Percentiles rank a stretch among this genome's conserved stretches.
Conservation (phyloP, 768 basidiomycete genomes). For the Gelatoporia subvermispora region DNA sequence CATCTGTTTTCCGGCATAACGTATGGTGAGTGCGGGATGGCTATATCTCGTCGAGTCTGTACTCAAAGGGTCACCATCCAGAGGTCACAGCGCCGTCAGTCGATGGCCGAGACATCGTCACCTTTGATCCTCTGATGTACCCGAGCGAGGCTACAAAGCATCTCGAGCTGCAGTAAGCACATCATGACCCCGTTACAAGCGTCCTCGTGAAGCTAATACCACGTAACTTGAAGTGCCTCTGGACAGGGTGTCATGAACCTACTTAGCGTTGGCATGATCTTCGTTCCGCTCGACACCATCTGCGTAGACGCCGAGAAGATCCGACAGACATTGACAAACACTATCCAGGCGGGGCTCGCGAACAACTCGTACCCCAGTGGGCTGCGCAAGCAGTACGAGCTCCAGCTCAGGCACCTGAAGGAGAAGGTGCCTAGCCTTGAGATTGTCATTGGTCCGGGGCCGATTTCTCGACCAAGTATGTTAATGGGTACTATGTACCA, state of each 20-base stretch:
- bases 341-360: conserved; percentile 15
- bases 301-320: not conserved
- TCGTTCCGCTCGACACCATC: conserved; percentile 1
- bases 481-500: not conserved
- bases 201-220: not conserved
- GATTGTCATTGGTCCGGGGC: conserved; percentile 5
- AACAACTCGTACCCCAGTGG: conserved; percentile 1
- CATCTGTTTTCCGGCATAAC: conserved; percentile 6
- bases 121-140: conserved; percentile 14
- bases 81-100: conserved; percentile 9
- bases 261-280: conserved; percentile 1
- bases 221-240: not conserved
- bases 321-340: not conserved
- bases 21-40: conserved; percentile 1
- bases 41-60: not conserved
- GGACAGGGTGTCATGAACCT: conserved; percentile 7
- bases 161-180: conserved; percentile 15
- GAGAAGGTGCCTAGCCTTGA: conserved; percentile 10
- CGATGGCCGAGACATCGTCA: conserved; percentile 5
- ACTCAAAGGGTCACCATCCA: not conserved
- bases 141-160: conserved; percentile 13
- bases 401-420: conserved; percentile 10
- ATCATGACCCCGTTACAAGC: not conserved
- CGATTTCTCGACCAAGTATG: conserved; percentile 4
- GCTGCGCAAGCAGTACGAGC: conserved; percentile 12